Base-by-base conservation (phyloP, 768 basidiomycete species). In the Termitomyces titanicus region DNA sequence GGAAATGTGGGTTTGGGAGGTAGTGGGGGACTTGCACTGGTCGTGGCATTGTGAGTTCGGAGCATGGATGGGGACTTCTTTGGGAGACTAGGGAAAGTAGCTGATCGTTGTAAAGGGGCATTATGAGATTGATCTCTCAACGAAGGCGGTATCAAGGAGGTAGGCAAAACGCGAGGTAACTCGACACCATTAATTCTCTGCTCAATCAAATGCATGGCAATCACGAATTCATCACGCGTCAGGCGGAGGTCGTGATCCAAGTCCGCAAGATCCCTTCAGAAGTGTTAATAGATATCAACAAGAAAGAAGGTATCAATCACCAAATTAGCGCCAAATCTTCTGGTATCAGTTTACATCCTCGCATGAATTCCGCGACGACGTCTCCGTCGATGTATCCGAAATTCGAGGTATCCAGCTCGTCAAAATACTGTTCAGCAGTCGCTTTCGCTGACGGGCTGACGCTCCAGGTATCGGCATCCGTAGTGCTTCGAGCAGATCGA, bases 271-370 rank as follows among this genome's bases (percentile, higher is more conserved):
- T 69, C 66, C 73, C 73, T 74, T 47, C 2, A 42, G n/a, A 47
- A 31, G 6, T 18, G 27, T 51, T 18, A 51, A 37, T 17, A 22
- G 25, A n/a, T 37, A 13, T 7, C 12, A 13, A 24, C 40, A 42
- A 29, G n/a, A 25, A 13, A 7, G 45, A 18, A 13, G 33, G n/a
- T n/a, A 8, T 33, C 4, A 63, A 66, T n/a, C 31, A 74, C 75
- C 72, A 73, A 51, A 77, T 76, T 8, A 61, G 65, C 1, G 69
- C 70, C 37, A 74, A 48, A 47, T 74, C 74, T 12, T 66, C 68
- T n/a, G 68, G 59, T 20, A 64, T 59, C 2, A 76, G 57, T 13
- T 68, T 59, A 57, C 67, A 75, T 18, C 62, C 61, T 40, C 68
- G 55, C 59, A 77, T 64, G 48, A 72, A 74, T 24, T 66, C 61